Conservation (phyloP, 352 stramenopile genomes). For the Pilasporangium apinafurcum region DNA sequence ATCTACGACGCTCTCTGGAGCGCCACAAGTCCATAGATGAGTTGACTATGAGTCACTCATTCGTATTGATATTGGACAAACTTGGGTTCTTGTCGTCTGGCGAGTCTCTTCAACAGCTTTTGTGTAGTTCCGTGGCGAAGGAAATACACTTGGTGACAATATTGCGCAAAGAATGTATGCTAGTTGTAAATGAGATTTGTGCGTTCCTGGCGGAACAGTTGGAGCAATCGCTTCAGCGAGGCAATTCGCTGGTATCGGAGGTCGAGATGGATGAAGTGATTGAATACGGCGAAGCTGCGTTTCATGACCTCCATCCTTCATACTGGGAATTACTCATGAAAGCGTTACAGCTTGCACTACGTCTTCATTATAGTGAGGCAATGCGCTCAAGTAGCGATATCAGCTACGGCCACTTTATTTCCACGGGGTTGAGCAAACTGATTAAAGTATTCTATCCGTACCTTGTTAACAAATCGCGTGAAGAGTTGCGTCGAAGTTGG, state of each 20-base stretch:
- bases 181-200: slow-evolving; percentile 7
- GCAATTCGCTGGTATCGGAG: slow-evolving; percentile 34
- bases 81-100: slow-evolving; percentile 14
- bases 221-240: slow-evolving; percentile 7
- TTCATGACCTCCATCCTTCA: slow-evolving; percentile 13
- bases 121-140: slow-evolving; percentile 9
- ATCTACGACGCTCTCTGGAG: slow-evolving; percentile 8
- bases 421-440: slow-evolving; percentile 24
- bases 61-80: slow-evolving; percentile 20
- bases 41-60: slow-evolving; percentile 15
- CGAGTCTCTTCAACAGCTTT: slow-evolving; percentile 5
- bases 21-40: slow-evolving; percentile 8
- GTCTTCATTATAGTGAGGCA: slow-evolving; percentile 1
- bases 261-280: slow-evolving; percentile 30
- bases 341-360: slow-evolving; percentile 10
- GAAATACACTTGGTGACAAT: slow-evolving; percentile 12
- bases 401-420: background rate
- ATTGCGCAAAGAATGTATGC: slow-evolving; percentile 2
- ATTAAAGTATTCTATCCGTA: slow-evolving; percentile 72
- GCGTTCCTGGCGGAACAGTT: slow-evolving; percentile 6
- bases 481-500: slow-evolving; percentile 37
- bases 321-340: slow-evolving; percentile 25
- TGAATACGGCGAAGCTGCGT: slow-evolving; percentile 17
- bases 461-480: slow-evolving; percentile 37
- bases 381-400: background rate